Evolutionary conservation across 768 basidiomycete species (phyloP), one percentile per base, ranked within the genome.

Genomic region (Amanita inopinata): DNA sequence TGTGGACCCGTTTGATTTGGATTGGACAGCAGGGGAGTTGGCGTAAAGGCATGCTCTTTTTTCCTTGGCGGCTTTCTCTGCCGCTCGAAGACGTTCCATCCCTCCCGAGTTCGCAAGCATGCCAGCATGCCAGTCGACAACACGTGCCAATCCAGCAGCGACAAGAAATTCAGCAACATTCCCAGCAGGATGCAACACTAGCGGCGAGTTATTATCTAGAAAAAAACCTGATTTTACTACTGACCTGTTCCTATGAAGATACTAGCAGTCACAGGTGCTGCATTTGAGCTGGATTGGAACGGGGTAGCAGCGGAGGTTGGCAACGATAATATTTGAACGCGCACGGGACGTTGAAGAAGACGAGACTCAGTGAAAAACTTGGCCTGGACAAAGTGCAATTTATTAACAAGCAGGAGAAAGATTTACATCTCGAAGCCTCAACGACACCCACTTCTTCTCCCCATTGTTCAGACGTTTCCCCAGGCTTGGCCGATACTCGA

Each of bases 51-150:
- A 77, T 2, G 70, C 60, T 22, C 79, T 76, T 53, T 76, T 83
- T 56, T 87, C 81, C 58, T 87, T 89, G 15, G 88, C 90, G 36
- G 52, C 56, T 58, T 73, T 82, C 63, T 97, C 93, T 0, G 88
- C 89, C 1, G 78, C 74, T 39, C 93, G 80, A 20, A 97, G 72
- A 31, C 78, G 80, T 53, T 93, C 90, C 77, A 97, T 88, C 3
- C 78, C 85, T 30, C 91, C 91, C 39, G 72, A 68, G 40, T 70
- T 74, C 1, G 89, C 79, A 15, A 99, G 76, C 74, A 98, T 84
- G 15, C 93, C 93, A 11, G 94, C 92, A 59, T 99, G 94, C 93
- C 93, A 97, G 57, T 94, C 93, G 46, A 98, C 83, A 38, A 97
- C 74, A 45, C 89, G 83, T 12, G 93, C 94, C 1, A 97, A 69